A percentile compares a stretch with the other conserved stretches of the same genome.
Conservation (phyloP, 2,329 filamentous ascomycete genomes). For the Fusarium fujikuroi region DNA sequence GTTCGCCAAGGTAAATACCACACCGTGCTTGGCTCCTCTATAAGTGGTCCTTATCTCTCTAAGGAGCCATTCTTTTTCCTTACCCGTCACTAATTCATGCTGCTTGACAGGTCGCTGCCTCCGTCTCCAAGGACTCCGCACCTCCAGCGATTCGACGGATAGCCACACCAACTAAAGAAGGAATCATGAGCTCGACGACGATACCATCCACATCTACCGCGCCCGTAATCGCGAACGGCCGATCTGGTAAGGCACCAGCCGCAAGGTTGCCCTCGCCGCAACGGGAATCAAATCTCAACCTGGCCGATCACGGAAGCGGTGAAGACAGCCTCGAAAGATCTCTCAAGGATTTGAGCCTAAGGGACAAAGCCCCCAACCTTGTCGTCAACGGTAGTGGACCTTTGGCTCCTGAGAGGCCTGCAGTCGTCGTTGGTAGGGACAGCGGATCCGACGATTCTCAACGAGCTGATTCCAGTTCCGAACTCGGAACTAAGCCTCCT, state of each 20-base stretch:
- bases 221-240: constrained; percentile 45
- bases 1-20: constrained; percentile 75
- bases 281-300: constrained; percentile 15
- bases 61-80: constrained; percentile 12
- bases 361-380: constrained; percentile 51
- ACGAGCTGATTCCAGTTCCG: constrained; percentile 70
- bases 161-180: constrained; percentile 42
- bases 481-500: constrained; percentile 80
- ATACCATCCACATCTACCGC: constrained; percentile 18
- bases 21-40: constrained; percentile 12
- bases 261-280: constrained; percentile 35
- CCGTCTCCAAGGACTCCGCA: constrained; percentile 47
- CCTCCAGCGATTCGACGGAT: constrained; percentile 46
- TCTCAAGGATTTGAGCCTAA: constrained; percentile 47
- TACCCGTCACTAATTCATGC: constrained; percentile 33
- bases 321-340: constrained; percentile 45
- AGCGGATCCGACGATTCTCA: constrained; percentile 67
- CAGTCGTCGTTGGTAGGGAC: constrained; percentile 51
- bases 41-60: constrained; percentile 12
- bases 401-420: constrained; percentile 51
- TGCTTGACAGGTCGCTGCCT: constrained; percentile 59
- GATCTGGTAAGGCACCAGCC: constrained; percentile 32
- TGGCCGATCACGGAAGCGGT: constrained; percentile 30
- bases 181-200: constrained; percentile 31
- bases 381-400: constrained; percentile 63